Evolutionary conservation across 768 basidiomycete species (phyloP), one percentile per base, ranked within the genome.

Genomic region (Trametes cingulata): DNA sequence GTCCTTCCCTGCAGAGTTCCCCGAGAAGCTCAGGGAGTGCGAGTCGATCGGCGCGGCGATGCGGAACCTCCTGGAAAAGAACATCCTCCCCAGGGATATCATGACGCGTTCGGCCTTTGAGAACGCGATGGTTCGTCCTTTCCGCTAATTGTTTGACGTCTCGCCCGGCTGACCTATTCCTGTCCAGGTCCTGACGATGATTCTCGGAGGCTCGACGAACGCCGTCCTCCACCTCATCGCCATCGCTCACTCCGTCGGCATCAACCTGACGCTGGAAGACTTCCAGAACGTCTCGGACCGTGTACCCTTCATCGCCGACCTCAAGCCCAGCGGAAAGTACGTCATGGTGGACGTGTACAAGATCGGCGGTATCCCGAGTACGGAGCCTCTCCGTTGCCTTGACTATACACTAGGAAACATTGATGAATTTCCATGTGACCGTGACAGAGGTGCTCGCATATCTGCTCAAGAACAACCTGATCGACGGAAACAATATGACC

Each of bases 331-430:
- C 64, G 97, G 97, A 37, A 95, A 95, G 75, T 98, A 98, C 80
- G 93, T 98, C 67, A 97, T 98, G 94, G 95, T 95, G 75, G 92
- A 98, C 69, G 86, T 99, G 9, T 86, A 92, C 82, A 92, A 90
- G 73, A 87, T 98, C 58, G 97, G 97, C 55, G 97, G 96, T 57
- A 95, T 95, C 66, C 96, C 97, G 4, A 91, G 95, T 96, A 75
- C 62, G 90, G 79, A 9, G 22, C 15, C 25, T 54, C 35, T 37
- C 35, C 33, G 52, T 39, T 56, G 54, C 29, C 53, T 46, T 22
- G 14, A 37, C 39, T 48, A 22, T 7, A 17, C 6, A 19, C 33
- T n/a, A 48, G 39, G 43, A 41, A 25, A 59, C 17, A 36, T 33
- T 47, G 35, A 52, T 43, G 10, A 5, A n/a, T n/a, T n/a, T n/a